Conservation (phyloP, 129 eudicot species). For the Lactuca sativa region DNA sequence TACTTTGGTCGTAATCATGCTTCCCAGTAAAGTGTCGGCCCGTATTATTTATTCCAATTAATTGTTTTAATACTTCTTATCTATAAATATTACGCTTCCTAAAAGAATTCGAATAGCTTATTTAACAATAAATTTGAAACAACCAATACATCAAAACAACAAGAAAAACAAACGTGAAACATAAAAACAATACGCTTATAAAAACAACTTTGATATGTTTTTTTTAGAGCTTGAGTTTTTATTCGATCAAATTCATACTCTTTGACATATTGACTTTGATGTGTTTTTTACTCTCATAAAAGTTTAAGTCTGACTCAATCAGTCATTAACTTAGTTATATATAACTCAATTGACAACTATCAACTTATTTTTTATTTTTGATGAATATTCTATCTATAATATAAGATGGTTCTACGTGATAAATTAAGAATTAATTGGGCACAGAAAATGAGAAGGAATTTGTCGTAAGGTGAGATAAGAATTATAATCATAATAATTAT, state of each 20-base stretch:
- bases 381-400: neutral
- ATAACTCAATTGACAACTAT: too few relatives aligned
- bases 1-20: neutral
- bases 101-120: neutral
- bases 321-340: too few relatives aligned
- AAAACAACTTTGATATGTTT: too few relatives aligned
- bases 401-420: neutral
- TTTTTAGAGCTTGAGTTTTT: too few relatives aligned
- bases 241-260: too few relatives aligned
- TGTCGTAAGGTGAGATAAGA: neutral
- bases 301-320: too few relatives aligned
- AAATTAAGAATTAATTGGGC: neutral
- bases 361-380: neutral
- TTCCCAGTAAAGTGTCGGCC: conserved; percentile 26
- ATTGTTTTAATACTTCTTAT: neutral
- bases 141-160: neutral
- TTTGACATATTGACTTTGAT: too few relatives aligned
- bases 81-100: neutral
- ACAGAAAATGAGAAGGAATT: neutral
- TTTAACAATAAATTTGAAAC: neutral
- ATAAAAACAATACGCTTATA: too few relatives aligned
- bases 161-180: neutral
- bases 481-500: neutral
- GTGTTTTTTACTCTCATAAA: too few relatives aligned
- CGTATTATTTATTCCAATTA: neutral